phyloP scores from a whole-genome alignment of 2,329 filamentous ascomycete species.

The Sphaerulina vaccinii region DNA sequence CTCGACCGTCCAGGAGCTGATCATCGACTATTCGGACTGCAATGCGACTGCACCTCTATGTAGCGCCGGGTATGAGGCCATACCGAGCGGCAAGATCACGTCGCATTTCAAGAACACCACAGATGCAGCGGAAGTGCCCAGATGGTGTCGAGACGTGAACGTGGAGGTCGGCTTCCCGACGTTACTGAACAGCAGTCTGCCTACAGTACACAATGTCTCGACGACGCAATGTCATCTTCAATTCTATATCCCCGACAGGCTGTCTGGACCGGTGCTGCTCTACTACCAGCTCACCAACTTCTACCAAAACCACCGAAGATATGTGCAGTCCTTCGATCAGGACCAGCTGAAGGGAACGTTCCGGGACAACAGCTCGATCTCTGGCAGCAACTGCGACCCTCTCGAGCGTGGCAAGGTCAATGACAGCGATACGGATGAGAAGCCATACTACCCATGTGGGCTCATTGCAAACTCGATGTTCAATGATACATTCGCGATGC shows the following conservation, averaged over 20 bases:
- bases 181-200: slow-evolving; percentile 6
- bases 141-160: slow-evolving; percentile 30
- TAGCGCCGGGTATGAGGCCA: slow-evolving; percentile 43
- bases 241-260: slow-evolving; percentile 75
- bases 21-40: slow-evolving; percentile 88
- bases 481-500: slow-evolving; percentile 81
- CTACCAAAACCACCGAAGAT: slow-evolving; percentile 97
- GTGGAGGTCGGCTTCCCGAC: slow-evolving; percentile 26
- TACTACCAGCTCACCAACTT: slow-evolving; percentile 98
- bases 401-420: slow-evolving; percentile 45
- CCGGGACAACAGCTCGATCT: slow-evolving; percentile 60
- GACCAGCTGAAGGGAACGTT: slow-evolving; percentile 76
- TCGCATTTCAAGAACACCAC: slow-evolving; percentile 66
- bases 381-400: slow-evolving; percentile 71
- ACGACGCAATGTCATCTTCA: slow-evolving; percentile 66
- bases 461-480: slow-evolving; percentile 96
- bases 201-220: slow-evolving; percentile 23
- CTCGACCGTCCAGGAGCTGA: slow-evolving; percentile 80
- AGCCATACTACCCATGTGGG: slow-evolving; percentile 89
- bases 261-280: slow-evolving; percentile 79
- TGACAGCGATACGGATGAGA: slow-evolving; percentile 42
- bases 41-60: slow-evolving; percentile 52
- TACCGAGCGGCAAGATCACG: slow-evolving; percentile 59
- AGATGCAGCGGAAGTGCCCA: slow-evolving; percentile 27
- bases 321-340: slow-evolving; percentile 84